These are phyloP conservation scores for Pittosporum tobira DNA, from an alignment of 129 eudicot species.

Conservation along the genomic window DNA sequence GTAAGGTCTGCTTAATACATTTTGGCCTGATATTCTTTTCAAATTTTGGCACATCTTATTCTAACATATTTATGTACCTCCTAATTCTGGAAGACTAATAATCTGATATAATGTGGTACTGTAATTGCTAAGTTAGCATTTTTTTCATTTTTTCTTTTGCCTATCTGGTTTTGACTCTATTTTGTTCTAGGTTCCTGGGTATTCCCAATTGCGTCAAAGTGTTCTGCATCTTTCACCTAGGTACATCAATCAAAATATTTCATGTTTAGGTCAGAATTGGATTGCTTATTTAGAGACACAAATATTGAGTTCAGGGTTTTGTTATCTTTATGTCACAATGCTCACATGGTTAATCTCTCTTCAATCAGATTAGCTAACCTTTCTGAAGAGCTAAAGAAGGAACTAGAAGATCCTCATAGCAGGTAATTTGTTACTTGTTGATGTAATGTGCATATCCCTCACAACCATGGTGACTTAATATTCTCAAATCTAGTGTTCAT, in stretches of 20 bases:
- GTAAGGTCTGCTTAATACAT: too few relatives aligned
- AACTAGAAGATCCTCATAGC: slow-evolving; percentile 79
- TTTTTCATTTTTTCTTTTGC: background rate
- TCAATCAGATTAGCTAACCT: slow-evolving; percentile 63
- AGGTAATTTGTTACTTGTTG: slow-evolving; percentile 31
- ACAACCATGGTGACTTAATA: background rate
- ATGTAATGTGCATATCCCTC: background rate
- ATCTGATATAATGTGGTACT: too few relatives aligned
- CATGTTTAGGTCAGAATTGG: background rate
- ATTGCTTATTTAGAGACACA: background rate
- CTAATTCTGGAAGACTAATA: too few relatives aligned
- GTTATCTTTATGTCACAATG: background rate
- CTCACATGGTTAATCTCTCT: background rate
- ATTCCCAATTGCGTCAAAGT: slow-evolving; percentile 47
- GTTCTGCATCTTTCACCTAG: slow-evolving; percentile 82
- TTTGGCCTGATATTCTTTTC: background rate
- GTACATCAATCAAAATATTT: slow-evolving; percentile 20
- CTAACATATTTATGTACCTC: background rate
- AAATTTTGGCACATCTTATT: background rate
- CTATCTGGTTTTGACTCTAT: background rate
- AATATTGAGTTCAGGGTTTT: background rate
- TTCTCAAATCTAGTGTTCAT: background rate
- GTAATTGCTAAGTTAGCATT: background rate
- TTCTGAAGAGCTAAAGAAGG: slow-evolving; percentile 65
- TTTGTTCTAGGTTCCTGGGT: slow-evolving; percentile 71